phyloP scores from a whole-genome alignment of 163 green algal species.

The Chlamydomonas reinhardtii region DNA sequence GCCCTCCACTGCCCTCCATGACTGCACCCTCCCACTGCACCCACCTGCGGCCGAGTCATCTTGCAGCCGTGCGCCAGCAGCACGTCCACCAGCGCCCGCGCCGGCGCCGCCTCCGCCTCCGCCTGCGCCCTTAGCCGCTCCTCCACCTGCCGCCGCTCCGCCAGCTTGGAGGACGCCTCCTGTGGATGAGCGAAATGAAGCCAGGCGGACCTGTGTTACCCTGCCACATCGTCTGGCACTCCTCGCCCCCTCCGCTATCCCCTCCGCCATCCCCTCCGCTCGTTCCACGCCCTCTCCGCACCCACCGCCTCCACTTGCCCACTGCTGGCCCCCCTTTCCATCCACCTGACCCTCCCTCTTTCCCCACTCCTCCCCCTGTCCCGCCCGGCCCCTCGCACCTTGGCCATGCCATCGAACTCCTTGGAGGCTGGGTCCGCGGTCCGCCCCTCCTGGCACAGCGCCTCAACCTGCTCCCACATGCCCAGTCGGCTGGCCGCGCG shows the following conservation, averaged over 20 bases:
- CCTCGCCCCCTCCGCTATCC: too few relatives aligned
- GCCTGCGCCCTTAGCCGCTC: constrained; percentile 6
- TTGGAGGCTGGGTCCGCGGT: constrained; percentile 50
- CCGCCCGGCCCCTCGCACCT: neutral
- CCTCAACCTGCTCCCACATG: constrained; percentile 46
- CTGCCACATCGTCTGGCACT: too few relatives aligned
- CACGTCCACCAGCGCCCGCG: constrained; percentile 30
- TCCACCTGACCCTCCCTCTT: neutral
- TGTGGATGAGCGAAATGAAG: too few relatives aligned
- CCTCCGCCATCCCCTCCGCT: too few relatives aligned
- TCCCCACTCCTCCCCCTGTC: neutral
- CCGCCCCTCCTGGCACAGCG: constrained; percentile 58
- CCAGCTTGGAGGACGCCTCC: constrained; percentile 12
- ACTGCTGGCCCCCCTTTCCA: too few relatives aligned
- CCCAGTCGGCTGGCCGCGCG: constrained; percentile 63
- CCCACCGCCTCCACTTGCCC: too few relatives aligned
- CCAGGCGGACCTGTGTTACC: too few relatives aligned
- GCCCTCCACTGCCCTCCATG: neutral
- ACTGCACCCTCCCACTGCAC: neutral
- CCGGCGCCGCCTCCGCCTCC: constrained; percentile 43
- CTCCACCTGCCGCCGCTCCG: constrained; percentile 10
- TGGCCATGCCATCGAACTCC: constrained; percentile 51
- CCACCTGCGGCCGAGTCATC: constrained; percentile 45
- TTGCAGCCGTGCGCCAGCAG: constrained; percentile 29
- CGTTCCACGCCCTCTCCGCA: too few relatives aligned